Evolutionary conservation across 768 basidiomycete species (phyloP), one percentile per base, ranked within the genome.

Genomic region (Rhizopogon rudus): DNA sequence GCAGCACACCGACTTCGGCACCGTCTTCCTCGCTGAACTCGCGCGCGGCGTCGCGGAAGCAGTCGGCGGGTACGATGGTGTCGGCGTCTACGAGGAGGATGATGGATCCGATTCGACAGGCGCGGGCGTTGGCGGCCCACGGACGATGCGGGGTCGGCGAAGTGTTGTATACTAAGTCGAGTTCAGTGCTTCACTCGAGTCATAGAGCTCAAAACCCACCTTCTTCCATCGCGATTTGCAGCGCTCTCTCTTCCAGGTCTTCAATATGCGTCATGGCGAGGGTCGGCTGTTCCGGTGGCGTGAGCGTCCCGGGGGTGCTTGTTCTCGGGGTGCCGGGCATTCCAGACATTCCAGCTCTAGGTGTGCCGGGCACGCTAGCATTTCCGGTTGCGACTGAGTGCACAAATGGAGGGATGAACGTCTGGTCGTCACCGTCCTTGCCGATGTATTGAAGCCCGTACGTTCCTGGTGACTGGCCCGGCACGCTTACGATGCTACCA

Each of bases 1-100:
- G 93, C 52, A 96, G 87, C 72, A 96, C 92, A 1, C 84, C 91
- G 33, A 93, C 83, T 45, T 69, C 67, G 6, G 67, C 67, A 5
- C 67, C 40, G 43, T 92, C 86, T 0, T 88, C 91, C 69, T 88
- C 86, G 16, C 82, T 74, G 56, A 96, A 78, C 66, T 96, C 93
- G 40, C 89, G 82, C 5, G 91, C 92, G 0, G 93, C 93, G 72
- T 94, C 92, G 54, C 91, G 80, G 68, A 96, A 85, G 67, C 91
- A 95, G 66, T 95, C 93, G 76, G 87, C 88, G 5, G 91, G 92
- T 10, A 95, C 91, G 55, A 92, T 74, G 16, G 92, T 96, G 70
- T 94, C 92, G 7, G 91, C 87, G 67, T 95, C 93, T 59, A 93
- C 83, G 54, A 95, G 82, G 56, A 95, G 75, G 57, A 94, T 81